Evolutionary conservation across 2,329 filamentous ascomycete species (phyloP), one percentile per base, ranked within the genome.

Genomic region (Aspergillus pseudoviridinutans): DNA sequence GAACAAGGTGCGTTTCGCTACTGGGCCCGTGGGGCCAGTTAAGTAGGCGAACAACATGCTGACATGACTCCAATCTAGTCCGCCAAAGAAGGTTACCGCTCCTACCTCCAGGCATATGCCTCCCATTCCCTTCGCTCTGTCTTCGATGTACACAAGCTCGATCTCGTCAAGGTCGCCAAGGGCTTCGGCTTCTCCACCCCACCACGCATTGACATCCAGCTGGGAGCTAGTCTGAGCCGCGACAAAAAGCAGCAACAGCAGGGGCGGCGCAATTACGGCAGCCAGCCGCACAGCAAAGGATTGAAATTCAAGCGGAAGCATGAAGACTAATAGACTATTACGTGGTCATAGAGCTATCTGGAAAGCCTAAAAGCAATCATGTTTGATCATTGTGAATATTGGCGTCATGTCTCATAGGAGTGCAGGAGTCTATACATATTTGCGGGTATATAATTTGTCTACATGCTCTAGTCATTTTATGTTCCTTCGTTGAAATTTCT

Each of bases 21-120:
- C 22, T 47, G 32, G 12, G 5, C 32, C 32, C 3, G 5, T 7
- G 5, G 14, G 4, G 2, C 14, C 49, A 50, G 28, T 22, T 24
- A 12, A 35, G 28, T 38, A 38, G 6, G 7, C 14, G 22, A 53
- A 8, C 29, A 12, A 12, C 20, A 12, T 17, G 44, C 54, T 53
- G 47, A 56, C 51, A 12, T 14, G 22, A 5, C 17, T 8, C 7
- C 49, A 12, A 53, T 54, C 57, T 62, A 84, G 80, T 86, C 84
- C 32, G 85, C 85, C 47, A 88, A 87, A 71, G 85, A 87, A 64
- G 84, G 90, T 3, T 96, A 94, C 79, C 85, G 90, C 59, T 91
- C 90, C 22, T 99, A 99, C 74, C 83, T 99, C 25, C 92, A 97
- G 74, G 93, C 94, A 0, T 99, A 99, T 71, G 92, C 93, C 24